Conservation (phyloP, 495 filamentous ascomycete genomes). For the Penicillium argentinense region DNA sequence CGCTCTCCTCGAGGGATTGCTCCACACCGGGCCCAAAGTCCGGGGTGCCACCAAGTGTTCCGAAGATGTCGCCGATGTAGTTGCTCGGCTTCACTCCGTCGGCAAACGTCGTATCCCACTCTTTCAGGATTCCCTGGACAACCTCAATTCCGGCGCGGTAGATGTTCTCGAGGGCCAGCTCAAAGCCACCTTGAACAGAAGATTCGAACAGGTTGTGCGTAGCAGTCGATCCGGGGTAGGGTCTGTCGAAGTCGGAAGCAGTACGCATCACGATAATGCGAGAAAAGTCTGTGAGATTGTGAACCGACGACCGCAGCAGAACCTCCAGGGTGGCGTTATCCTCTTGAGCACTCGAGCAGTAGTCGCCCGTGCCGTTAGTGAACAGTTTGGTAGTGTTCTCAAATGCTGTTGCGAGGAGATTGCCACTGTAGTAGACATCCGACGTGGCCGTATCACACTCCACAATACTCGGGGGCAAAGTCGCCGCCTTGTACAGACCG, state of each 20-base stretch:
- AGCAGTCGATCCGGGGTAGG: conserved; percentile 54
- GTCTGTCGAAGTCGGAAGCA: conserved; percentile 71
- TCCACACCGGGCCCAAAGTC: conserved; percentile 62
- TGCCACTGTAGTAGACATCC: conserved; percentile 71
- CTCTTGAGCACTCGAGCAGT: conserved; percentile 73
- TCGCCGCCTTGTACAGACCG: conserved; percentile 50
- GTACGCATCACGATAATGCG: conserved; percentile 74
- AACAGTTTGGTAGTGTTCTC: conserved; percentile 62
- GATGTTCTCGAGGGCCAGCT: conserved; percentile 61
- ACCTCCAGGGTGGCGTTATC: conserved; percentile 73
- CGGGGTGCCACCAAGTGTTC: conserved; percentile 61
- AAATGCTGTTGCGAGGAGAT: conserved; percentile 59
- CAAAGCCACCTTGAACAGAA: conserved; percentile 58
- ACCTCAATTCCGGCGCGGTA: conserved; percentile 67
- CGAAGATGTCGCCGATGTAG: conserved; percentile 74
- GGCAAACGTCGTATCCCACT: conserved; percentile 59
- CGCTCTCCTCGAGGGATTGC: conserved; percentile 25
- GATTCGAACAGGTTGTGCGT: conserved; percentile 59
- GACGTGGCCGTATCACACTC: conserved; percentile 69
- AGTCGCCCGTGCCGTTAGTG: conserved; percentile 67
- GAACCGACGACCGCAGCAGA: conserved; percentile 57
- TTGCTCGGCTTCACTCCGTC: conserved; percentile 61
- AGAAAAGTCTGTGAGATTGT: conserved; percentile 60
- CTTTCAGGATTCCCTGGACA: conserved; percentile 60
- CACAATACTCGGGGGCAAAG: conserved; percentile 53